Conservation (phyloP, 75 land plant genomes). For the Gnetum montanum region DNA sequence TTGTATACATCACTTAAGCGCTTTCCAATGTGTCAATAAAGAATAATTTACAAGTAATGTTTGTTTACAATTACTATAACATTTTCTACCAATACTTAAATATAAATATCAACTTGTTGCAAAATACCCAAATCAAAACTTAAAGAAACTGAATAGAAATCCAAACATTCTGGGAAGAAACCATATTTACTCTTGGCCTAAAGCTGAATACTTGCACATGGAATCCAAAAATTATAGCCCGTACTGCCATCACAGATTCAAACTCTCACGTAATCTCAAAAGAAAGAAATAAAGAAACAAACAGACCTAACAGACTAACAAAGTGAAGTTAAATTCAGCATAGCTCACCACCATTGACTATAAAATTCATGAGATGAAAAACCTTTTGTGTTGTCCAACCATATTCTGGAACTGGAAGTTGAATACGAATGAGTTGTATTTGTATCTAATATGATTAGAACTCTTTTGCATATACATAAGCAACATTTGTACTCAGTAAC, state of each 20-base stretch:
- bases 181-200: constrained; percentile 20
- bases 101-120: no score
- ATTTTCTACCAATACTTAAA: no score
- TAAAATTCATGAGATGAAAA: constrained; percentile 67
- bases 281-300: background rate
- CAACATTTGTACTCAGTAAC: no score
- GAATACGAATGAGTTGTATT: constrained; percentile 61
- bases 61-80: no score
- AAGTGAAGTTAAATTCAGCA: no score
- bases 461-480: no score
- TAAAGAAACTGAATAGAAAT: no score
- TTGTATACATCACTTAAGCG: no score
- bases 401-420: constrained; percentile 58
- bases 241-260: constrained; percentile 24
- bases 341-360: constrained; percentile 60
- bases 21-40: no score
- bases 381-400: constrained; percentile 81
- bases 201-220: constrained; percentile 42
- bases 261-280: background rate
- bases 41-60: no score
- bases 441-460: constrained; percentile 16
- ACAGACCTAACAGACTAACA: no score
- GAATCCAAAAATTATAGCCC: constrained; percentile 60
- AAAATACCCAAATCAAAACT: no score
- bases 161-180: background rate